Evolutionary conservation across 768 basidiomycete species (phyloP), one percentile per base, ranked within the genome.

Genomic region (Russula abietina): DNA sequence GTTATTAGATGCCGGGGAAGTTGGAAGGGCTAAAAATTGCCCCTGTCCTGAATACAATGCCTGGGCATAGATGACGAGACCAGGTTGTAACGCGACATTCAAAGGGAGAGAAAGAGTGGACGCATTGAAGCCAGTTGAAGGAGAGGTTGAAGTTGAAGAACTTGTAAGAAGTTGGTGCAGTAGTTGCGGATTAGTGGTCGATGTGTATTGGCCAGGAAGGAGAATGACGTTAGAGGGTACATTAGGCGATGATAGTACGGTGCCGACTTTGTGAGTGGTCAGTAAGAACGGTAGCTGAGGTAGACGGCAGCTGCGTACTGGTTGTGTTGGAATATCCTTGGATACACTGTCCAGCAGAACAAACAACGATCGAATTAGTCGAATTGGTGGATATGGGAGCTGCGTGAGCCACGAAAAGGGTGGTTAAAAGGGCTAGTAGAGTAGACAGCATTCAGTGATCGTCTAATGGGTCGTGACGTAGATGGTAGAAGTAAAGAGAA

Each of bases 301-400:
- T 33, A 33, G 39, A 76, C 38, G 61, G 85, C 12, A 1, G 41
- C 19, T 41, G 24, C 88, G 76, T 69, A 82, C 81, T 71, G 41
- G 88, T 87, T 26, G 80, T 82, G 70, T 92, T 91, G 36, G 88
- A 83, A 74, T 75, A 82, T 61, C 91, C 91, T 73, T 91, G 81
- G 60, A 92, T 75, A 78, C 91, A 92, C 87, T 93, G 89, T 68
- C 90, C 90, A 72, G 90, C 87, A 88, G 89, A 78, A 79, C 90
- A 92, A 65, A 93, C 78, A 60, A 91, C 84, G 69, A 78, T 76
- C 46, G 85, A 74, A 61, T 76, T 72, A 70, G 78, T 76, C 41
- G 85, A 74, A 62, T 77, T 72, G 10, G 33, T 51, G 39, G 63
- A 45, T 22, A 64, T 2, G 22, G 32, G 52, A 19, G 58, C 17